Percentiles rank a stretch among this genome's conserved stretches.
phyloP scores from a whole-genome alignment of 2,329 filamentous ascomycete species.

The Paraconiothyrium brasiliense region DNA sequence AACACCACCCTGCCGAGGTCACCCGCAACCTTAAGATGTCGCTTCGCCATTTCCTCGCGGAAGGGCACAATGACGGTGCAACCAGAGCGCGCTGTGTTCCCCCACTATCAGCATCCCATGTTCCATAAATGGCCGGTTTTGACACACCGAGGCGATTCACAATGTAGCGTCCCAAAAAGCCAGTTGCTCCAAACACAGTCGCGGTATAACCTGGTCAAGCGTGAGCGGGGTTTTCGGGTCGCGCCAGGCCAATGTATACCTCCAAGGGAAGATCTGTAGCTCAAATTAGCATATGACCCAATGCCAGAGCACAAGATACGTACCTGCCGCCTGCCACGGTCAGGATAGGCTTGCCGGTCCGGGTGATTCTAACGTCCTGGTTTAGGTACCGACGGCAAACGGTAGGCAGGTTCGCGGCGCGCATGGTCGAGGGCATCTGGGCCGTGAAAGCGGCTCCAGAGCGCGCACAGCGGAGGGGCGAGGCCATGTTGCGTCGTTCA shows the following conservation, averaged over 20 bases:
- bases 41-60: constrained; percentile 97
- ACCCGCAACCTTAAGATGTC: constrained; percentile 94
- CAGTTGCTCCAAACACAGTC: constrained; percentile 97
- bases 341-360: constrained; percentile 95
- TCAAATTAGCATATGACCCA: constrained; percentile 19
- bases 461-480: constrained; percentile 52
- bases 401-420: constrained; percentile 39
- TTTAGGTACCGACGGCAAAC: constrained; percentile 49
- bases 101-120: constrained; percentile 26
- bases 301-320: constrained; percentile 50
- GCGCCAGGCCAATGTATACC: constrained; percentile 62
- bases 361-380: constrained; percentile 90
- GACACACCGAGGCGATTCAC: constrained; percentile 86
- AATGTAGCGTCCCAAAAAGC: constrained; percentile 95
- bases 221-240: constrained; percentile 39
- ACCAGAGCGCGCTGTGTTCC: constrained; percentile 80
- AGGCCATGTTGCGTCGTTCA: constrained; percentile 51
- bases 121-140: background rate
- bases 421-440: constrained; percentile 38
- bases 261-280: constrained; percentile 79
- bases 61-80: constrained; percentile 93
- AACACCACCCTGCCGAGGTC: constrained; percentile 91
- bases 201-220: constrained; percentile 80
- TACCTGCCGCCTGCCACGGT: constrained; percentile 89
- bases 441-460: constrained; percentile 48